Evolutionary conservation across 768 basidiomycete species (phyloP), one percentile per base, ranked within the genome.

Genomic region (Obba rivulosa): DNA sequence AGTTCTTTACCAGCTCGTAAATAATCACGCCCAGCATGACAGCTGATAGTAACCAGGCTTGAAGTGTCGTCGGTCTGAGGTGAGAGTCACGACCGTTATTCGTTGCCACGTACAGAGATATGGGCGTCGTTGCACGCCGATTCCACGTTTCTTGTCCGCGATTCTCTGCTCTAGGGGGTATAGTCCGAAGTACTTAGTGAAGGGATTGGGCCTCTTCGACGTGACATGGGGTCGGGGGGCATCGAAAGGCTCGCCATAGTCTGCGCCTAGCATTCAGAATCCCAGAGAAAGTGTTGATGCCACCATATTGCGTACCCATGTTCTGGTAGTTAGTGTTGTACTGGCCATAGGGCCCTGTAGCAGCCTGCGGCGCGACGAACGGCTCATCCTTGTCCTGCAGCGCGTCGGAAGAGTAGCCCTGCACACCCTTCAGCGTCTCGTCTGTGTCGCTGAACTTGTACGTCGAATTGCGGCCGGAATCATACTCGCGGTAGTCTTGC

Each of bases 131-230:
- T 97, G 95, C 18, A 88, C 76, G 7, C 87, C 87, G 41, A 95
- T 77, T 1, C 92, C 91, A 24, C 85, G 76, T 62, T 79, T 86
- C 73, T 95, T 95, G 60, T 89, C 76, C 60, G 93, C 87, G 60
- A 96, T 92, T 42, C 85, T 78, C 59, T 94, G 86, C 52, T 87
- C 79, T 24, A 87, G 35, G 4, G 86, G 85, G 49, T 83, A 83
- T 49, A 48, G 54, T 8, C 60, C 49, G 35, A 31, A 55, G 39
- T 55, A 57, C 20, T 53, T 45, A 21, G 52, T 45, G 42, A 57
- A 49, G 42, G 51, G 42, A 35, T 55, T 57, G 4, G 57, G 57
- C 4, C 24, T 21, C 18, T 53, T 45, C 17, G 22, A 35, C 42
- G 40, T 48, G 22, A 47, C 24, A 3, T 45, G 41, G 4, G 47